Conservation (phyloP, 148 eudicot species). For the Cornus kousa region DNA sequence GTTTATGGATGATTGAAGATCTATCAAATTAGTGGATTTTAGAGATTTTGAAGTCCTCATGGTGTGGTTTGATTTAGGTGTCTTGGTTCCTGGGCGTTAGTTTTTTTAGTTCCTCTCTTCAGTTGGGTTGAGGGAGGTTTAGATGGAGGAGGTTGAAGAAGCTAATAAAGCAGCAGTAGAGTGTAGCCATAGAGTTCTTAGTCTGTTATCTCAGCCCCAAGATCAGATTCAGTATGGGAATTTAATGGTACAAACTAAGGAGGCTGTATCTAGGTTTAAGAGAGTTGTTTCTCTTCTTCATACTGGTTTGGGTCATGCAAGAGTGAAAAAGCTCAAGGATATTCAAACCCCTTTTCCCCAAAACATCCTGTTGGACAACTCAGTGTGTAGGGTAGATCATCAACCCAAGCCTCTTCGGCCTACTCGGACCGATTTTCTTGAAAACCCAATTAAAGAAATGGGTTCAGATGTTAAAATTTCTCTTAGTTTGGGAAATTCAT, state of each 20-base stretch:
- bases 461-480: conserved; percentile 50
- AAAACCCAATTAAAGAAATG: conserved; percentile 34
- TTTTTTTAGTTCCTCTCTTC: not conserved
- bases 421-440: conserved; percentile 36
- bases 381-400: conserved; percentile 20
- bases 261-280: conserved; percentile 64
- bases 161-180: conserved; percentile 78
- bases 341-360: conserved; percentile 41
- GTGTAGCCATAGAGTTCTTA: conserved; percentile 69
- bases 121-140: conserved; percentile 17
- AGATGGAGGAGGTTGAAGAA: conserved; percentile 78
- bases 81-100: not conserved
- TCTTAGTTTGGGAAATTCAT: conserved; percentile 52
- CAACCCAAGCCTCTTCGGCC: conserved; percentile 42
- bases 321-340: conserved; percentile 62
- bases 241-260: conserved; percentile 57
- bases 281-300: conserved; percentile 68
- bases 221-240: conserved; percentile 43
- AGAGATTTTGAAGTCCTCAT: conserved; percentile 1
- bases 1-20: conserved; percentile 11
- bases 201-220: conserved; percentile 50
- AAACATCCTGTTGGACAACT: conserved; percentile 43
- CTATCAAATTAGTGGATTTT: conserved; percentile 6
- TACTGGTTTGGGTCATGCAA: conserved; percentile 69
- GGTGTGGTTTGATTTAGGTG: not conserved